phyloP scores from a whole-genome alignment of 176 grass and related monocot species.

The Carex pumila region DNA sequence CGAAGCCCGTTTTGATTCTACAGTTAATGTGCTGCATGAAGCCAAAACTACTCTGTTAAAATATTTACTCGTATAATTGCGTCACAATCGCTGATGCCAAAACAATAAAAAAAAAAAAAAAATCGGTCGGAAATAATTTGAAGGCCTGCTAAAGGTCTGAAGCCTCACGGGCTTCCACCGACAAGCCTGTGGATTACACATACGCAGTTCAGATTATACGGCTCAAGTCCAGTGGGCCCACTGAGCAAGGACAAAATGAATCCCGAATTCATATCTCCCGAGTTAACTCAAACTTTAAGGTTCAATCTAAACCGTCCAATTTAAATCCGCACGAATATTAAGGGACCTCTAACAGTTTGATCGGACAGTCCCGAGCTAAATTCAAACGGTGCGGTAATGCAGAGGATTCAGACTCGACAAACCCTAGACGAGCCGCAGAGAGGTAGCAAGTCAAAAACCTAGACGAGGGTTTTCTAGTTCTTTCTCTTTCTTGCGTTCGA shows the following conservation, averaged over 20 bases:
- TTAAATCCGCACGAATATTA: too few species aligned
- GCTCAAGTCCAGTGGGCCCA: not conserved
- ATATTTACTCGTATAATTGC: too few species aligned
- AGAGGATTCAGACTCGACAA: not conserved
- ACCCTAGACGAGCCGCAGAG: not conserved
- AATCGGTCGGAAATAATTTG: not conserved
- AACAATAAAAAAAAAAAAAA: not conserved
- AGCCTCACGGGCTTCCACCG: not conserved
- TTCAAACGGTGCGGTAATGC: too few species aligned
- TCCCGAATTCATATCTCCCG: too few species aligned
- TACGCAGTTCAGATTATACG: not conserved
- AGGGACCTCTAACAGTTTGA: too few species aligned
- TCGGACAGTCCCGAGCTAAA: too few species aligned
- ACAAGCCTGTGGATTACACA: not conserved
- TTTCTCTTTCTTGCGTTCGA: not conserved
- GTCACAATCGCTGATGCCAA: not conserved
- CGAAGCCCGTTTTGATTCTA: too few species aligned
- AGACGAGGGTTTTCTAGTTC: slow-evolving; percentile 1
- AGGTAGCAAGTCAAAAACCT: not conserved
- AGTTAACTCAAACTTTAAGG: too few species aligned
- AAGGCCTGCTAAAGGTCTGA: not conserved
- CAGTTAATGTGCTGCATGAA: too few species aligned
- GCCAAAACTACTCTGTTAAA: too few species aligned
- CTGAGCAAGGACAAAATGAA: not conserved
- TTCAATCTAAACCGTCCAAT: too few species aligned